Percentiles rank a stretch among this genome's conserved stretches.
These are phyloP conservation scores for Gloeopeniophorella convolvens DNA, from an alignment of 768 basidiomycete species.

Conservation along the genomic window DNA sequence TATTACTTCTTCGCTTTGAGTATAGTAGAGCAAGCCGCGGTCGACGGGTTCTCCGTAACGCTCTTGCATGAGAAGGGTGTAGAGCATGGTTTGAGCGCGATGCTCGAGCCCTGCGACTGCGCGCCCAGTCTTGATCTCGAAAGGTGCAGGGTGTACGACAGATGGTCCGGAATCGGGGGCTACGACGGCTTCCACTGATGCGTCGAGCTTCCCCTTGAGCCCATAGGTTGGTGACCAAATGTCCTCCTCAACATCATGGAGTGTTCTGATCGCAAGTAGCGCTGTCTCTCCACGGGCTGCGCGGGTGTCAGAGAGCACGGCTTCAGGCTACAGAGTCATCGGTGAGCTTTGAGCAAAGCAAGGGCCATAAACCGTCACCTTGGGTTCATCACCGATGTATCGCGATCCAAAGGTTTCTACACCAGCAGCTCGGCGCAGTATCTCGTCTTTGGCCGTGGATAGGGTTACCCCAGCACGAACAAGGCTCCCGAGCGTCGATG, in stretches of 20 bases:
- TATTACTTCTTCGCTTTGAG: conserved; percentile 83
- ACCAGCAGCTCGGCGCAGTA: conserved; percentile 56
- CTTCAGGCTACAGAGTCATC: conserved; percentile 42
- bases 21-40: conserved; percentile 88
- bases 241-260: conserved; percentile 92
- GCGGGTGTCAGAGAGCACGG: conserved; percentile 62
- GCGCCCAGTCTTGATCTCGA: conserved; percentile 96
- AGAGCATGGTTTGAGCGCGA: conserved; percentile 96
- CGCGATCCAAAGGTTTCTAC: conserved; percentile 55
- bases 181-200: conserved; percentile 68
- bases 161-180: conserved; percentile 28
- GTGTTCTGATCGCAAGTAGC: conserved; percentile 61
- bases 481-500: conserved; percentile 51
- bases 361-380: conserved; percentile 36
- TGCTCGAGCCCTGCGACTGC: conserved; percentile 77
- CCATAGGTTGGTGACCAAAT: conserved; percentile 97
- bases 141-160: conserved; percentile 50
- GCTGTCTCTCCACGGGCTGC: conserved; percentile 41
- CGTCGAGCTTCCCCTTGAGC: conserved; percentile 93
- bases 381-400: conserved; percentile 60
- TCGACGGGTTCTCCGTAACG: conserved; percentile 80
- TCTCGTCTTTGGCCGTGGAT: conserved; percentile 60
- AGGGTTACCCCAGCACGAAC: conserved; percentile 51
- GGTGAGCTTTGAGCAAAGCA: conserved; percentile 1
- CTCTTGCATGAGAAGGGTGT: conserved; percentile 85